Evolutionary conservation across 1,284 basidiomycete species (phyloP).

Genomic region (Megacollybia platyphylla): DNA sequence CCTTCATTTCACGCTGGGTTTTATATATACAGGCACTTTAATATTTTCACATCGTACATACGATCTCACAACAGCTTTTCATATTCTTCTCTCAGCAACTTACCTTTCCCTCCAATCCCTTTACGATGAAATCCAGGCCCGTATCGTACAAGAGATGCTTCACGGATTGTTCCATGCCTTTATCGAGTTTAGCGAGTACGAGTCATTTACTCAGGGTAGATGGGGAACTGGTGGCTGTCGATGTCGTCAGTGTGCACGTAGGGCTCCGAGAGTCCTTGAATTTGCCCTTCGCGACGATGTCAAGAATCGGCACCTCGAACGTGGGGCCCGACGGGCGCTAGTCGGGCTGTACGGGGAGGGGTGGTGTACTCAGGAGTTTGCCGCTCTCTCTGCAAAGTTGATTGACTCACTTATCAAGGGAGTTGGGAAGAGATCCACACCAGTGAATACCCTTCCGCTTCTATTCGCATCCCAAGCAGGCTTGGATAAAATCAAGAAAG

Average conservation of each 20-base stretch:
- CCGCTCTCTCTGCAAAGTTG: constrained; percentile 49
- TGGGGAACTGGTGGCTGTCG: constrained; percentile 73
- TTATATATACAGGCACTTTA: constrained; percentile 89
- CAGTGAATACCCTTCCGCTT: constrained; percentile 10
- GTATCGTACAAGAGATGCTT: constrained; percentile 77
- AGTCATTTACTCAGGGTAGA: constrained; percentile 51
- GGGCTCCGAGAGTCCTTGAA: constrained; percentile 70
- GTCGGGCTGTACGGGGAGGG: constrained; percentile 75
- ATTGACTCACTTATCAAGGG: constrained; percentile 61
- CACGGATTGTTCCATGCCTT: constrained; percentile 81
- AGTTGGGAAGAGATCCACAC: constrained; percentile 53
- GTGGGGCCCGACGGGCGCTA: constrained; percentile 61
- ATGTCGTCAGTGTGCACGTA: constrained; percentile 68
- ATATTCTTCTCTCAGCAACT: constrained; percentile 74
- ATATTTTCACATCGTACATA: constrained; percentile 87
- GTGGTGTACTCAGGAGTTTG: constrained; percentile 77
- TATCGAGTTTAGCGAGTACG: constrained; percentile 65
- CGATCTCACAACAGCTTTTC: constrained; percentile 85
- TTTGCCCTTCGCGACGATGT: constrained; percentile 71
- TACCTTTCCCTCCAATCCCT: constrained; percentile 77
- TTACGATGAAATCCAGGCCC: constrained; percentile 68
- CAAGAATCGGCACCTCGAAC: constrained; percentile 56
- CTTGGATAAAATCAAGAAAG: constrained; percentile 34
- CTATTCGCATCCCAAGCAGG: background rate
- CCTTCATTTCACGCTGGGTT: constrained; percentile 89